These are phyloP conservation scores for Vitellaria paradoxa DNA, from an alignment of 179 eudicot species.

Conservation along the genomic window DNA sequence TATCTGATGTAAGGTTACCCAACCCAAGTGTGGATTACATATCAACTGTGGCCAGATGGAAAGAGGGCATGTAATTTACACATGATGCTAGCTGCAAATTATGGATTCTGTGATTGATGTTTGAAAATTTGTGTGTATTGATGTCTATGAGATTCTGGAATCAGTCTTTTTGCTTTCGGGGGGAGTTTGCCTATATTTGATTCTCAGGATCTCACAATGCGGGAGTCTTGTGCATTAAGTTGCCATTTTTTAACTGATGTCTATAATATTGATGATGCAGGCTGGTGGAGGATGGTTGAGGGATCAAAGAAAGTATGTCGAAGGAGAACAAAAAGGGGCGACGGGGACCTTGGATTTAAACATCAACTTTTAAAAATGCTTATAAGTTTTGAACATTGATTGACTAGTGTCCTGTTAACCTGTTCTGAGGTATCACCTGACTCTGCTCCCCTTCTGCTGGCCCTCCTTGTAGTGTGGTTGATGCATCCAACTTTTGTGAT, in stretches of 20 bases:
- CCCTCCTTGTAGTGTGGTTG: neutral
- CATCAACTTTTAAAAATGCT: neutral
- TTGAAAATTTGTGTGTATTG: neutral
- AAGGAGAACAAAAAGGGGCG: neutral
- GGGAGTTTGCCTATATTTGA: no score
- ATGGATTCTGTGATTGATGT: neutral
- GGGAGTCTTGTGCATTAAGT: no score
- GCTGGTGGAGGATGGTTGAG: conserved; percentile 2
- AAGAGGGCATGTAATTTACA: neutral
- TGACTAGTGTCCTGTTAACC: neutral
- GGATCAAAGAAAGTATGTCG: neutral
- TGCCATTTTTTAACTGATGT: no score
- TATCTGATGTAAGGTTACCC: neutral
- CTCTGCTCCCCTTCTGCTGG: neutral
- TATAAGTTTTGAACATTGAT: neutral
- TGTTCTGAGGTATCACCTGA: neutral
- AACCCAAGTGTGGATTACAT: neutral
- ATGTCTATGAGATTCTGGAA: neutral
- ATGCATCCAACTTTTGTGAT: neutral
- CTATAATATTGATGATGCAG: neutral
- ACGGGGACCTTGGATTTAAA: neutral
- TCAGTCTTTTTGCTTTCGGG: no score
- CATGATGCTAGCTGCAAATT: neutral
- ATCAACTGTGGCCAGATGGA: neutral
- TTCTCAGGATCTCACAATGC: no score